A percentile compares a stretch with the other conserved stretches of the same genome.
phyloP scores from a whole-genome alignment of 2,329 filamentous ascomycete species.

The Pseudogymnoascus sp. region DNA sequence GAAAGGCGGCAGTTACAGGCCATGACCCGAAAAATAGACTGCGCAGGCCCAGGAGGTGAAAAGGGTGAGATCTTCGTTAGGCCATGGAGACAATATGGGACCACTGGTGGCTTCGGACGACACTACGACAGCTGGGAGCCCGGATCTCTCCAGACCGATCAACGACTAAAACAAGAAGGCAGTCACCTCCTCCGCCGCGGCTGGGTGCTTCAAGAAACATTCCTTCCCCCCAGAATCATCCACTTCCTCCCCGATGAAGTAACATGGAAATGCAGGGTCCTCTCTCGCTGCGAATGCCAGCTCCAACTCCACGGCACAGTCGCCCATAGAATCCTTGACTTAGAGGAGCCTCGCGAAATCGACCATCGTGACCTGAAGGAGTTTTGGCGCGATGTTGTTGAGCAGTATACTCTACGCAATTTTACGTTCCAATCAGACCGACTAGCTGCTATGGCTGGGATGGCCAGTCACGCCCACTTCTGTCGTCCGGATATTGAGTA shows the following conservation, averaged over 20 bases:
- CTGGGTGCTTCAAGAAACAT: slow-evolving; percentile 4
- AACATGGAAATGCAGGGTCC: slow-evolving; percentile 1
- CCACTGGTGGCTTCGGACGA: background rate
- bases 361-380: background rate
- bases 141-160: background rate
- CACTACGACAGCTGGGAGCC: background rate
- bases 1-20: background rate
- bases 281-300: slow-evolving; percentile 12
- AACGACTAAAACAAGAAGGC: background rate
- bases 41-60: background rate
- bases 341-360: background rate
- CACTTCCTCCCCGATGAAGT: slow-evolving; percentile 8
- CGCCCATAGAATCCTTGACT: background rate
- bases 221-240: background rate
- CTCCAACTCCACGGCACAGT: background rate
- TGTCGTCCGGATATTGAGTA: slow-evolving; percentile 10
- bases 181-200: background rate
- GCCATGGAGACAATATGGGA: background rate
- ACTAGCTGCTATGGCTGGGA: slow-evolving; percentile 12
- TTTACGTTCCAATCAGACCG: slow-evolving; percentile 13
- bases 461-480: background rate
- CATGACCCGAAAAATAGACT: background rate
- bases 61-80: background rate
- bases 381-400: slow-evolving; percentile 11
- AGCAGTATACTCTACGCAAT: slow-evolving; percentile 13